These are phyloP conservation scores for Cladosporium sp. DNA, from an alignment of 2,329 filamentous ascomycete genomes.

Conservation along the genomic window DNA sequence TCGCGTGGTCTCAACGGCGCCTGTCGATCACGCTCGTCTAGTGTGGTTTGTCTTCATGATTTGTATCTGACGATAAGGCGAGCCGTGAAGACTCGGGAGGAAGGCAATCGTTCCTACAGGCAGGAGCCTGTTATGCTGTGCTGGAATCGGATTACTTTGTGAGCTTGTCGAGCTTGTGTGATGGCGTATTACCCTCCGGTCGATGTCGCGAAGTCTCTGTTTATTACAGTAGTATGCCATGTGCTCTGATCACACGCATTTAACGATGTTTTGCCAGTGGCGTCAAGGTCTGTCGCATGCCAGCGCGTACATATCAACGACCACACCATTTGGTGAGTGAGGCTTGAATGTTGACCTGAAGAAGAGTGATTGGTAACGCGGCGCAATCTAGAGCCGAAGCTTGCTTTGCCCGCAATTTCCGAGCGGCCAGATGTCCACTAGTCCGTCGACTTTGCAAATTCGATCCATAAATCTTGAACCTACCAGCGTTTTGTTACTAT, in stretches of 20 bases:
- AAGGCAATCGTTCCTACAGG: neutral
- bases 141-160: neutral
- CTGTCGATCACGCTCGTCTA: neutral
- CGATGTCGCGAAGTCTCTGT: neutral
- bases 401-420: neutral
- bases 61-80: neutral
- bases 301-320: neutral
- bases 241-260: neutral
- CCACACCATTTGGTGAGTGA: neutral
- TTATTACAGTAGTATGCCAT: neutral
- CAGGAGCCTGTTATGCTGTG: neutral
- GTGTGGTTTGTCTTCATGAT: neutral
- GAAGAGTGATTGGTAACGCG: neutral
- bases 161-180: neutral
- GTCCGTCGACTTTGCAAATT: neutral
- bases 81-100: neutral
- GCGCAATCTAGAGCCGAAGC: neutral
- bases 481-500: neutral
- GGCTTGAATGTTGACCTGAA: neutral
- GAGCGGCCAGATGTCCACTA: neutral
- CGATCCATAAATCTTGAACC: neutral
- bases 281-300: neutral
- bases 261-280: neutral
- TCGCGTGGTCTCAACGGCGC: neutral
- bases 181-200: neutral